These are phyloP conservation scores for Ilyonectria robusta DNA, from an alignment of 2,329 filamentous ascomycete genomes.

Conservation along the genomic window DNA sequence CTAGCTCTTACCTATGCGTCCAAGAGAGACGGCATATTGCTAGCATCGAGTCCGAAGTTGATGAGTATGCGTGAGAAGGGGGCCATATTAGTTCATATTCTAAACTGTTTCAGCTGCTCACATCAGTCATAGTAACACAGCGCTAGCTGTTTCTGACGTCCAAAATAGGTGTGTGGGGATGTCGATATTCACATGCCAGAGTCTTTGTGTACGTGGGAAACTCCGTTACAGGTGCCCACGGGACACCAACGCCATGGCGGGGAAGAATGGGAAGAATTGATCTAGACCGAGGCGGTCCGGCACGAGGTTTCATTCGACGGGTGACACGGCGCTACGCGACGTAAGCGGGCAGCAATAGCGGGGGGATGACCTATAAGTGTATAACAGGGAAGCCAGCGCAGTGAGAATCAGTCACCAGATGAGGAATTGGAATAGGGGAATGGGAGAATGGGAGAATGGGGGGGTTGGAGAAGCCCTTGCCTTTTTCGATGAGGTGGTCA, in stretches of 20 bases:
- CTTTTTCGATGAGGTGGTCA: background rate
- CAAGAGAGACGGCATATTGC: too few species aligned
- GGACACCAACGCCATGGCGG: background rate
- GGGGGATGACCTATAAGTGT: background rate
- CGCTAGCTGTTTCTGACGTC: background rate
- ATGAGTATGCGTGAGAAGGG: too few species aligned
- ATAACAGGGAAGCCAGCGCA: background rate
- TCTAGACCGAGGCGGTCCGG: background rate
- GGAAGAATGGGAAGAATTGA: background rate
- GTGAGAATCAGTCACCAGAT: background rate
- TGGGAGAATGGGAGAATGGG: background rate
- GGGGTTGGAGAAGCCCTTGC: background rate
- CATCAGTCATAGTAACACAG: background rate
- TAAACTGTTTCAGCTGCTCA: too few species aligned
- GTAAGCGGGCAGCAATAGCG: background rate
- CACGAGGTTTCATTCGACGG: background rate
- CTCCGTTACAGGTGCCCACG: background rate
- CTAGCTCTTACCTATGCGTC: too few species aligned
- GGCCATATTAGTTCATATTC: too few species aligned
- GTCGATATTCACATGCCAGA: background rate
- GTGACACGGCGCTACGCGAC: background rate
- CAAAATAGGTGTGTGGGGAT: background rate
- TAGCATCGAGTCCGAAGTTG: too few species aligned
- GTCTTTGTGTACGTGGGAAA: background rate
- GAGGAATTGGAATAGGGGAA: background rate